A percentile compares a stretch with the other conserved stretches of the same genome.
Evolutionary conservation across 192 early-diverging fungal species (phyloP).

Genomic region (Coemansia sp.): DNA sequence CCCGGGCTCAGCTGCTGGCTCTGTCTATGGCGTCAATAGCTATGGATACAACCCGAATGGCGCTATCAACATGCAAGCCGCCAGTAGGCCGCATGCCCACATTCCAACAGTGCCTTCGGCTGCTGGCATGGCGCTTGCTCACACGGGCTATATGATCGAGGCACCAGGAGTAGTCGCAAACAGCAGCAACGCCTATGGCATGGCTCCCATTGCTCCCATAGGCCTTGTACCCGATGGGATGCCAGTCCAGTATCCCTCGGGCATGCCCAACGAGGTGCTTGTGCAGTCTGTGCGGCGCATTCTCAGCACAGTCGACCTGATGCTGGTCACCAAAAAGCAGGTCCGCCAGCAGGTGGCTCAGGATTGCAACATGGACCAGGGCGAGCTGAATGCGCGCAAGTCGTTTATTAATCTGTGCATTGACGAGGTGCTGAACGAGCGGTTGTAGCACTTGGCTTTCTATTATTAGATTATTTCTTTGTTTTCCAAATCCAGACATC

Average conservation of each 20-base stretch:
- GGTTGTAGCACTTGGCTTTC: constrained; percentile 18
- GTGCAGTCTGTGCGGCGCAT: constrained; percentile 69
- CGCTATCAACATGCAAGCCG: constrained; percentile 43
- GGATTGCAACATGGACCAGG: constrained; percentile 68
- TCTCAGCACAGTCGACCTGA: constrained; percentile 86
- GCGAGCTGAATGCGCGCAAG: constrained; percentile 80
- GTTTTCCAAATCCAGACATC: too few species aligned
- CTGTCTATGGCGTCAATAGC: constrained; percentile 36
- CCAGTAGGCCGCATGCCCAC: not conserved
- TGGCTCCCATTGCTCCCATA: constrained; percentile 1
- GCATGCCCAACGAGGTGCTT: constrained; percentile 70
- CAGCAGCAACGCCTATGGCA: constrained; percentile 2
- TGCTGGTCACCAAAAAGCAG: constrained; percentile 98
- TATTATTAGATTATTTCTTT: not conserved
- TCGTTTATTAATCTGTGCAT: constrained; percentile 88
- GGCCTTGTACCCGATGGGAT: constrained; percentile 6
- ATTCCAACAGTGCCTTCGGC: constrained; percentile 23
- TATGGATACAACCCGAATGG: constrained; percentile 47
- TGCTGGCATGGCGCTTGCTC: constrained; percentile 16
- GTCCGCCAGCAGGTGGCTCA: constrained; percentile 85
- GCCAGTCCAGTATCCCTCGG: constrained; percentile 35
- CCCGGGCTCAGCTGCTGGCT: constrained; percentile 48
- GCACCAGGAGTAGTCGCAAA: not conserved
- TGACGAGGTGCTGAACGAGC: constrained; percentile 55
- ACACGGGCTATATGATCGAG: constrained; percentile 18